These are phyloP conservation scores for Lepidium aucheri DNA, from an alignment of 345 rosid genomes.

Conservation along the genomic window DNA sequence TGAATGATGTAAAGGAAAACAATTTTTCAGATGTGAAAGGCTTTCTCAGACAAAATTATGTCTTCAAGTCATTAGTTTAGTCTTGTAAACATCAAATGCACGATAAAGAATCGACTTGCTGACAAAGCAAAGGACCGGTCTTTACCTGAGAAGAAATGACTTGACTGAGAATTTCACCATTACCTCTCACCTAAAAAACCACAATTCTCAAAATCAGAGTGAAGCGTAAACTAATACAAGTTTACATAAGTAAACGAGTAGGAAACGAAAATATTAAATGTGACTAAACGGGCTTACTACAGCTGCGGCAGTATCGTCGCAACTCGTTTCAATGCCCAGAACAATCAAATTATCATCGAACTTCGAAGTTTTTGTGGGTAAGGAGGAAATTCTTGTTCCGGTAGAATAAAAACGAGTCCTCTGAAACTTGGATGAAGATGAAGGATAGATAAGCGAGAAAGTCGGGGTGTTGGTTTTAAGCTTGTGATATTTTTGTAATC, in stretches of 20 bases:
- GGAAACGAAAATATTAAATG: not conserved
- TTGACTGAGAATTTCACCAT: constrained; percentile 82
- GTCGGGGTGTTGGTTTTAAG: not conserved
- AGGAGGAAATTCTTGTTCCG: not conserved
- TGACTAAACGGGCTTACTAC: constrained; percentile 38
- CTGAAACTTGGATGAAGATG: not conserved
- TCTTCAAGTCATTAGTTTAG: not conserved
- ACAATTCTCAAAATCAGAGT: not conserved
- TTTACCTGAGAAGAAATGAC: constrained; percentile 92
- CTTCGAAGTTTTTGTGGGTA: not conserved
- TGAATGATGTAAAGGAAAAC: not conserved
- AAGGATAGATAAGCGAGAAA: not conserved
- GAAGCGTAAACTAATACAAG: not conserved
- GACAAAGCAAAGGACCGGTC: not conserved
- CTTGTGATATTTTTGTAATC: not conserved
- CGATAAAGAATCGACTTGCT: not conserved
- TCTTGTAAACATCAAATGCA: not conserved
- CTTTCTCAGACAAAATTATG: not conserved
- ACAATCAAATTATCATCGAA: constrained; percentile 52
- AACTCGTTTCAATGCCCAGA: constrained; percentile 98
- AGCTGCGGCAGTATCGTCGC: constrained; percentile 97
- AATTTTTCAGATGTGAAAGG: not conserved
- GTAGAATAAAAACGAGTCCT: not conserved
- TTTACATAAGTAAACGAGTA: not conserved
- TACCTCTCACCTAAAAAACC: constrained; percentile 61